Base-by-base conservation (phyloP, 192 early-diverging fungal genomes). In the Kappamyces sp. region DNA sequence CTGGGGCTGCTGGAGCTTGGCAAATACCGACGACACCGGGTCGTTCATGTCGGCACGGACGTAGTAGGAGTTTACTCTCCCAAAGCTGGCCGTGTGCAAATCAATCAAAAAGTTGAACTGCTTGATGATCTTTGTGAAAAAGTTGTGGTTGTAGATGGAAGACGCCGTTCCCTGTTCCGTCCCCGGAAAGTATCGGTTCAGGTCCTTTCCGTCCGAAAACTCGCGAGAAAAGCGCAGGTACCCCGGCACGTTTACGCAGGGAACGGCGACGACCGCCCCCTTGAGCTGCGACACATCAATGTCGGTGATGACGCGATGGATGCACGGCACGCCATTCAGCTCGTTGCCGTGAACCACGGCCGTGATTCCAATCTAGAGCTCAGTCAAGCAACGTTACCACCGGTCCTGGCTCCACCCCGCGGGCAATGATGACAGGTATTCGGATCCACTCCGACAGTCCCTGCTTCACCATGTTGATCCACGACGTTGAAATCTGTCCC, bases 281-380 rank as follows among this genome's bases (percentile, higher is more conserved):
- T 83, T 84, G 14, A 94, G 74, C 7, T 73, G 74, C 40, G 74
- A 62, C 5, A 86, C 79, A 54, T 86, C 77, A 42, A 94, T 82
- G 47, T 91, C 89, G 33, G 81, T 74, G 34, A 91, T 84, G 50
- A 94, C 80, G 7, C 87, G 78, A 61, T 94, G 91, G 41, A 91
- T 94, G 61, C 87, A 81, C 7, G 91, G 91, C 22, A 94, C 87
- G 22, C 91, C 91, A 59, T 94, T 94, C 46, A 94, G 72, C 60
- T 94, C 91, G 60, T 94, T 91, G 57, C 91, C 91, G 63, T 94
- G 91, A 3, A 94, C 75, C 0, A 89, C 91, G 1, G 91, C 90
- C 0, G 91, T 94, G 64, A 84, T 74, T n/a, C 78, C 78, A n/a
- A 80, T 66, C 65, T 66, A 49, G 4, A 66, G 9, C 75, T 80